Evolutionary conservation across 2,329 filamentous ascomycete genomes (phyloP).

Genomic region (Phyllosticta citrichinensis): DNA sequence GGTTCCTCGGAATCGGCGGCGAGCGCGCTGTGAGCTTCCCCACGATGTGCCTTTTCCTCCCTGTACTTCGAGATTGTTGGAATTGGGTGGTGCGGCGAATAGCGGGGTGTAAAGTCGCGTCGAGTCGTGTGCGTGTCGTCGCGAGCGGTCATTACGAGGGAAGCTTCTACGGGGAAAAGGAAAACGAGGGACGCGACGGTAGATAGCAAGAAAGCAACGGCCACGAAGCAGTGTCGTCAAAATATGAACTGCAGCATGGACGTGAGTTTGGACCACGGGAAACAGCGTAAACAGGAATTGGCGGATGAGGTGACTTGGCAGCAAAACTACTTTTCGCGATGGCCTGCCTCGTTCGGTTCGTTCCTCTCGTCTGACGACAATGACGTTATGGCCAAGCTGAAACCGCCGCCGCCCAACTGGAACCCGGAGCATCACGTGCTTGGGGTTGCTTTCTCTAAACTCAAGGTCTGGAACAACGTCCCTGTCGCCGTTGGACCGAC

Average conservation of each 20-base stretch:
- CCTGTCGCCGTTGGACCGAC: background rate
- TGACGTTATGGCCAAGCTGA: background rate
- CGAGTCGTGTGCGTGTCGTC: slow-evolving; percentile 32
- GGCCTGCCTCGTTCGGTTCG: background rate
- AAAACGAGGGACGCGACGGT: background rate
- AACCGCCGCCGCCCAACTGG: background rate
- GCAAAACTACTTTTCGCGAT: background rate
- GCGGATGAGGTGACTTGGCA: background rate
- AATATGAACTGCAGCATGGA: background rate
- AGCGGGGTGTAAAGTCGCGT: slow-evolving; percentile 31
- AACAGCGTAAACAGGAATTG: background rate
- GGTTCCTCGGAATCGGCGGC: slow-evolving; percentile 20
- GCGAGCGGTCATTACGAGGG: slow-evolving; percentile 27
- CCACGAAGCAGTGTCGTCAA: background rate
- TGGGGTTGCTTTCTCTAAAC: background rate
- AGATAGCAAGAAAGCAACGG: background rate
- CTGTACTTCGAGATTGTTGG: slow-evolving; percentile 38
- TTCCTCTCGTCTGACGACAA: background rate
- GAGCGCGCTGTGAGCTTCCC: slow-evolving; percentile 22
- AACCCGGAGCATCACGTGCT: background rate
- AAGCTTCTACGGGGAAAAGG: background rate
- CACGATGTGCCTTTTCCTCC: slow-evolving; percentile 35
- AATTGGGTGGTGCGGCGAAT: slow-evolving; percentile 34
- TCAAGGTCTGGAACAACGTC: background rate
- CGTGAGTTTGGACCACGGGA: background rate